Percentiles rank a stretch among this genome's conserved stretches.
phyloP scores from a whole-genome alignment of 169 alveolate species.

The Cryptosporidium meleagridis region DNA sequence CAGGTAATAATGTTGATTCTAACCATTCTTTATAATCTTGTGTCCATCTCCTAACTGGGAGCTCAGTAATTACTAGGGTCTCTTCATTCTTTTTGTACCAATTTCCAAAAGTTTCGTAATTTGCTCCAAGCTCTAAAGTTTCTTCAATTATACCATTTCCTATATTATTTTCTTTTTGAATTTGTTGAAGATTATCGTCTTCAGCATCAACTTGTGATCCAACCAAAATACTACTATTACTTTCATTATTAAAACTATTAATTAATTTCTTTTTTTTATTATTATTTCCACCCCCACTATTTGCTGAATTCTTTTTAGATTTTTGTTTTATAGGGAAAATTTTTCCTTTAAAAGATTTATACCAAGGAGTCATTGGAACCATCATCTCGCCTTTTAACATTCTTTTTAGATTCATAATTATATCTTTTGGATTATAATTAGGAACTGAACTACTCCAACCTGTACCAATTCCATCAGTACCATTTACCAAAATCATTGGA shows the following conservation, averaged over 20 bases:
- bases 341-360: constrained; percentile 95
- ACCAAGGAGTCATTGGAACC: constrained; percentile 97
- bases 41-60: constrained; percentile 98
- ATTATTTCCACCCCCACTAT: too few relatives aligned
- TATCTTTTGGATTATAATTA: constrained; percentile 95
- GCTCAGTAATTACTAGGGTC: constrained; percentile 90
- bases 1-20: constrained; percentile 82
- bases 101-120: constrained; percentile 82
- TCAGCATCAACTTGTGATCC: constrained; percentile 17
- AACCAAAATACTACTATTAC: neutral
- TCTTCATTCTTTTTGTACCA: constrained; percentile 80
- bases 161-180: neutral
- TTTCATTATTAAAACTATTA: neutral
- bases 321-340: constrained; percentile 83
- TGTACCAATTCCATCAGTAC: constrained; percentile 99
- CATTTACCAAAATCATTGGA: constrained; percentile 98
- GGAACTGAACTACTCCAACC: constrained; percentile 96
- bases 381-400: constrained; percentile 89
- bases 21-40: constrained; percentile 95
- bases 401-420: constrained; percentile 91
- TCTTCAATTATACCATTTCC: neutral
- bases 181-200: neutral
- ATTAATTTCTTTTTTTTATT: neutral
- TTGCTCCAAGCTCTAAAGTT: constrained; percentile 62
- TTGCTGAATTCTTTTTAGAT: neutral